A percentile compares a stretch with the other conserved stretches of the same genome.
These are phyloP conservation scores for Fusarium nisikadoi DNA, from an alignment of 2,329 filamentous ascomycete genomes.

Conservation along the genomic window DNA sequence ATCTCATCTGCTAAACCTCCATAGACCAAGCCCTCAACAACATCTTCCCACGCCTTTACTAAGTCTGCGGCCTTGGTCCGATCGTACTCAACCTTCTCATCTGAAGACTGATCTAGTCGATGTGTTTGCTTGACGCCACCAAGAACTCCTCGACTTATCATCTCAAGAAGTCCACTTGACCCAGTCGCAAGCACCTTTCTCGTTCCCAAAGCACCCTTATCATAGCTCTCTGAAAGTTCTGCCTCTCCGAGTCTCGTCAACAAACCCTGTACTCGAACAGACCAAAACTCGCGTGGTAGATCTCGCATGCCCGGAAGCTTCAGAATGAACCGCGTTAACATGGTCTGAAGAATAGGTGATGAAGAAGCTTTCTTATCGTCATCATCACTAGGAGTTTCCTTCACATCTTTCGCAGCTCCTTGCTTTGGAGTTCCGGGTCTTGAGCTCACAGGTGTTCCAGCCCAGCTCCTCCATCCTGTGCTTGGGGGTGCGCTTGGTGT, in stretches of 20 bases:
- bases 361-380: constrained; percentile 53
- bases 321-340: constrained; percentile 73
- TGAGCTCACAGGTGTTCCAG: constrained; percentile 40
- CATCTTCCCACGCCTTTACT: constrained; percentile 72
- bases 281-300: constrained; percentile 73
- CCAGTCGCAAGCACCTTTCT: constrained; percentile 81
- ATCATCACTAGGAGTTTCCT: constrained; percentile 21
- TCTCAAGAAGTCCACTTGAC: constrained; percentile 75
- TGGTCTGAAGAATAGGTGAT: constrained; percentile 73
- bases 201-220: constrained; percentile 79
- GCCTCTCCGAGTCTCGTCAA: constrained; percentile 71
- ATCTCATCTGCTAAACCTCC: constrained; percentile 73
- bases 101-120: constrained; percentile 1
- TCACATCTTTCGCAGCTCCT: constrained; percentile 28
- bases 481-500: constrained; percentile 20
- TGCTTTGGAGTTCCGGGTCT: constrained; percentile 44
- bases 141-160: constrained; percentile 72
- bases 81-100: constrained; percentile 62
- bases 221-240: constrained; percentile 82
- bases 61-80: constrained; percentile 68
- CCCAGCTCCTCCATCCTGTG: constrained; percentile 33
- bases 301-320: constrained; percentile 73
- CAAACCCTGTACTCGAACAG: constrained; percentile 67
- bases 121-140: constrained; percentile 58
- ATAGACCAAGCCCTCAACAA: constrained; percentile 73